These are phyloP conservation scores for Microdochium trichocladiopsis DNA, from an alignment of 2,329 filamentous ascomycete genomes.

Conservation along the genomic window DNA sequence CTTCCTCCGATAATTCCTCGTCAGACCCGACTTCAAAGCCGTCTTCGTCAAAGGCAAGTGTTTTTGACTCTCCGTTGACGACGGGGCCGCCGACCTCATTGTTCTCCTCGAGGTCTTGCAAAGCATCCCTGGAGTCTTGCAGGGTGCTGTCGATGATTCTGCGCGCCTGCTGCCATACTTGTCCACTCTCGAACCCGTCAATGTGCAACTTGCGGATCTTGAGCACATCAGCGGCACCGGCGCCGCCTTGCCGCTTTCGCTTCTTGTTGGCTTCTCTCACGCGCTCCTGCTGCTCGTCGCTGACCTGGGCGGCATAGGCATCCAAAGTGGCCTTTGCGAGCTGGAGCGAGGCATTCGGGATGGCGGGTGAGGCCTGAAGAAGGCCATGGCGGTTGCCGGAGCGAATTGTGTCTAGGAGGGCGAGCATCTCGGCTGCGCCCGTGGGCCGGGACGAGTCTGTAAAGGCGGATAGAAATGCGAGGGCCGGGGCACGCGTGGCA, in stretches of 20 bases:
- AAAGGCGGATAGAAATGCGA: constrained; percentile 30
- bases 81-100: constrained; percentile 48
- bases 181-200: constrained; percentile 78
- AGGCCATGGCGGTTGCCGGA: constrained; percentile 63
- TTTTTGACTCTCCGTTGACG: constrained; percentile 25
- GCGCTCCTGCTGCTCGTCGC: constrained; percentile 63
- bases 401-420: constrained; percentile 50
- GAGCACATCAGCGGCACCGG: constrained; percentile 45
- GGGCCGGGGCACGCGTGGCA: constrained; percentile 42
- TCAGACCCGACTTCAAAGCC: constrained; percentile 19
- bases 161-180: constrained; percentile 91
- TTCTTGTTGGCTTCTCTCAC: constrained; percentile 66
- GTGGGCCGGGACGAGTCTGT: constrained; percentile 18
- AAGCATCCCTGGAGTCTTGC: constrained; percentile 36
- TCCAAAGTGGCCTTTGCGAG: constrained; percentile 79
- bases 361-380: constrained; percentile 60
- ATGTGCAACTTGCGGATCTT: constrained; percentile 79
- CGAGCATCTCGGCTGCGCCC: constrained; percentile 31
- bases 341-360: constrained; percentile 64
- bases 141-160: constrained; percentile 62
- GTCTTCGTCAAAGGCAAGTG: constrained; percentile 28
- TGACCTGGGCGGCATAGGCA: constrained; percentile 65
- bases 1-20: constrained; percentile 9
- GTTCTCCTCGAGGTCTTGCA: constrained; percentile 41
- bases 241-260: constrained; percentile 56